Base-by-base conservation (phyloP, 192 early-diverging fungal species). In the Coemansia sp. region DNA sequence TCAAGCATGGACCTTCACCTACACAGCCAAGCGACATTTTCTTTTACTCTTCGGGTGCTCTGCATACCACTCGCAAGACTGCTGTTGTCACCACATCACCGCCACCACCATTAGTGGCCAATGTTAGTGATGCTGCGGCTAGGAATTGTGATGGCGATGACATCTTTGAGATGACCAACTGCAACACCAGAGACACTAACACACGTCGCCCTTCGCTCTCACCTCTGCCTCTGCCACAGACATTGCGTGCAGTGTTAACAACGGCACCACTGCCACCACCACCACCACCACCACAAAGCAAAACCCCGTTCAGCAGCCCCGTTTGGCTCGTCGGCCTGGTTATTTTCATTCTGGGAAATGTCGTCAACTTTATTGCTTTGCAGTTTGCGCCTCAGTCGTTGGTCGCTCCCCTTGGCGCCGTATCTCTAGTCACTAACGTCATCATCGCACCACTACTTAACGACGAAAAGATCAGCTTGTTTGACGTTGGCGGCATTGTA, bases 301-400 rank as follows among this genome's bases (percentile, higher is more conserved):
- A 68, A 34, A 67, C 62, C 21, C 71, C 79, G 0, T 65, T 79
- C 31, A 51, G 67, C 43, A 79, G 62, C 43, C 67, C 73, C 1
- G 33, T 70, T 1, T 93, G 91, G 91, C 66, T 85, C 5, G 60
- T 89, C 9, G 91, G 91, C 8, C 67, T 93, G n/a, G 46, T 84
- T 2, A 79, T 93, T 5, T 93, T 91, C 66, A 80, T 88, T 24
- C 61, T 91, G 34, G 90, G 89, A 36, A 93, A 90, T 68, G 73
- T 91, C 18, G 65, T 87, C 60, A 88, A 89, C 66, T 91, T 93
- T 61, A 67, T 88, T 20, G 91, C 91, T 0, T 66, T 93, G 48
- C 86, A 91, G 60, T 93, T 91, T 74, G 92, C 92, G 11, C 87
- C 92, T 0, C 92, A 93, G 75, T 93, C 92, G 6, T 69, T 93